A percentile compares a stretch with the other conserved stretches of the same genome.
Evolutionary conservation across 306 rosid genomes (phyloP).

Genomic region (Hippophae tibetana): DNA sequence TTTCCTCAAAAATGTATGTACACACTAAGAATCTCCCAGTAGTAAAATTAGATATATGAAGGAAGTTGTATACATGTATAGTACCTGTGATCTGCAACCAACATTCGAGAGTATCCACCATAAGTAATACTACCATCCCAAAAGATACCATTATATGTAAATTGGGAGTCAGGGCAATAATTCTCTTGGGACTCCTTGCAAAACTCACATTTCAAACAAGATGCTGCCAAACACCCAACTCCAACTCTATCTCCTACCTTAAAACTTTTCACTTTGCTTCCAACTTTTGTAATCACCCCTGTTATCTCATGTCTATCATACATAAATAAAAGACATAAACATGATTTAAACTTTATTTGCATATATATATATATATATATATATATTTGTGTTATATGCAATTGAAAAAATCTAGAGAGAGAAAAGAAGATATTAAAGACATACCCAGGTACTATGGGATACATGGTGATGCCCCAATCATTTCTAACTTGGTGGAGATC

Average conservation of each 20-base stretch:
- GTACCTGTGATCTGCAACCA: neutral
- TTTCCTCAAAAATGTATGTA: too few species aligned
- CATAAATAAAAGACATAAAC: too few species aligned
- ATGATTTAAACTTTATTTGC: neutral
- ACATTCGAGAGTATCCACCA: neutral
- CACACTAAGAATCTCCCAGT: too few species aligned
- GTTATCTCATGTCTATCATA: constrained; percentile 12
- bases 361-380: neutral
- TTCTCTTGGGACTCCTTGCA: neutral
- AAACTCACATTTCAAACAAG: neutral
- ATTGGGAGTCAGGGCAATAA: neutral
- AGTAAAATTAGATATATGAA: too few species aligned
- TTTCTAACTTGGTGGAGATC: constrained; percentile 11
- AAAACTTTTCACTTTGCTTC: constrained; percentile 11
- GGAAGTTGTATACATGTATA: too few species aligned
- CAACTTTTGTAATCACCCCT: constrained; percentile 8
- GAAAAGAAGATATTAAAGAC: neutral
- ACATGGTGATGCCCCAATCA: constrained; percentile 5
- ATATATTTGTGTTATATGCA: neutral
- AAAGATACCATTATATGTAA: neutral
- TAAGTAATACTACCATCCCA: neutral
- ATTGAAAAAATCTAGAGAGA: neutral
- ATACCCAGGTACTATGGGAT: constrained; percentile 15
- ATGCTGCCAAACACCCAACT: constrained; percentile 9
- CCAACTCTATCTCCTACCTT: constrained; percentile 12